Evolutionary conservation across 2,329 filamentous ascomycete genomes (phyloP).

Genomic region (Fusarium sp.): DNA sequence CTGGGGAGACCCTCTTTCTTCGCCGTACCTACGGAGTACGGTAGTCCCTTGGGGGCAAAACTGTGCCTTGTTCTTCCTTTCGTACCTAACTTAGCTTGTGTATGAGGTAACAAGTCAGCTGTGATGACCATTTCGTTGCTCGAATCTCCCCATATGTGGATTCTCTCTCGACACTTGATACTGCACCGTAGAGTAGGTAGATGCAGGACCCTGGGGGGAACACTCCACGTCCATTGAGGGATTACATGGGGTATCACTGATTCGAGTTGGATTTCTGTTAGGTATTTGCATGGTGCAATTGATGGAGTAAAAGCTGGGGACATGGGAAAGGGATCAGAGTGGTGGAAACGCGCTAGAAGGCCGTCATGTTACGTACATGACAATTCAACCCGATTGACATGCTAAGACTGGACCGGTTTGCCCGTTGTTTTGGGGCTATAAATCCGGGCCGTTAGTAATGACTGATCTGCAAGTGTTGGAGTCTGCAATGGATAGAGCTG

Average conservation of each 20-base stretch:
- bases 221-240: conserved; percentile 4
- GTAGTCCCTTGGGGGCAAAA: conserved; percentile 24
- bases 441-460: conserved; percentile 33
- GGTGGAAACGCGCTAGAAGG: conserved; percentile 31
- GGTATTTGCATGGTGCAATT: conserved; percentile 32
- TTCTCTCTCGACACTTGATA: background rate
- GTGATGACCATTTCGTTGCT: conserved; percentile 5
- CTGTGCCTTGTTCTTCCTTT: conserved; percentile 15
- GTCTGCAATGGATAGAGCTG: background rate
- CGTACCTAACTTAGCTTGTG: background rate
- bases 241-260: background rate
- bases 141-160: conserved; percentile 9
- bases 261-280: conserved; percentile 15
- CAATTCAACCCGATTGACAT: background rate
- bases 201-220: background rate
- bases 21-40: conserved; percentile 7
- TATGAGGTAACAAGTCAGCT: background rate
- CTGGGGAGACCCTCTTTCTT: conserved; percentile 26
- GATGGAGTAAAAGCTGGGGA: conserved; percentile 32
- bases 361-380: conserved; percentile 43
- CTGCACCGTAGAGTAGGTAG: background rate
- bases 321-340: background rate
- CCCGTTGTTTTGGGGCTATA: conserved; percentile 28
- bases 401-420: conserved; percentile 21
- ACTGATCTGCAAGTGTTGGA: conserved; percentile 20